Percentiles rank a stretch among this genome's conserved stretches.
phyloP scores from a whole-genome alignment of 352 stramenopile genomes.

The Phytophthora litchii region DNA sequence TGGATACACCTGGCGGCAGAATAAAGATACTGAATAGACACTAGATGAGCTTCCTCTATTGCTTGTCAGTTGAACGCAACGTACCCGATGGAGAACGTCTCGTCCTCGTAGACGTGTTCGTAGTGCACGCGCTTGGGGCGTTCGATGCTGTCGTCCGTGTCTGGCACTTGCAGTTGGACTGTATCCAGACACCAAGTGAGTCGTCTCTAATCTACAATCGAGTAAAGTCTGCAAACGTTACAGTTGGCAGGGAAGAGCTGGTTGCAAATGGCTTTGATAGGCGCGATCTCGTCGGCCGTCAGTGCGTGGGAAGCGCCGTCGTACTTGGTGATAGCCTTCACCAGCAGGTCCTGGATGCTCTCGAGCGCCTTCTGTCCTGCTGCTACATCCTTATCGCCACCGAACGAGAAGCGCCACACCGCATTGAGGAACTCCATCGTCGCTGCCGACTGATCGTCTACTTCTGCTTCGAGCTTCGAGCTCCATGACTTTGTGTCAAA shows the following conservation, averaged over 20 bases:
- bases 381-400: slow-evolving; percentile 35
- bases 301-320: slow-evolving; percentile 48
- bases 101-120: slow-evolving; percentile 83
- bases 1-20: slow-evolving; percentile 66
- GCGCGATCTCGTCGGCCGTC: slow-evolving; percentile 56
- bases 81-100: slow-evolving; percentile 83
- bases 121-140: slow-evolving; percentile 57
- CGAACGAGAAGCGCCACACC: slow-evolving; percentile 50
- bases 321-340: slow-evolving; percentile 42
- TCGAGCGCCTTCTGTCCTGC: slow-evolving; percentile 50
- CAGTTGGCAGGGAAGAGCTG: slow-evolving; percentile 70
- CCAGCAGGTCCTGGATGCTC: slow-evolving; percentile 54
- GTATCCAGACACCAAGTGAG: slow-evolving; percentile 1
- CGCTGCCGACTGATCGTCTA: slow-evolving; percentile 4
- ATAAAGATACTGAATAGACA: slow-evolving; percentile 75
- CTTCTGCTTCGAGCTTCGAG: slow-evolving; percentile 3
- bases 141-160: slow-evolving; percentile 14
- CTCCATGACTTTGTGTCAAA: slow-evolving; percentile 1
- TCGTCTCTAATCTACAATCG: not conserved
- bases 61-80: not conserved
- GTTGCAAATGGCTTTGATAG: slow-evolving; percentile 73
- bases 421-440: slow-evolving; percentile 56
- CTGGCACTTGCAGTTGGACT: slow-evolving; percentile 67
- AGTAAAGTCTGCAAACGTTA: slow-evolving; percentile 24
- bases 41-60: not conserved